Percentiles rank a stretch among this genome's conserved stretches.
These are phyloP conservation scores for Clonostachys byssicola DNA, from an alignment of 2,329 filamentous ascomycete species.

Conservation along the genomic window DNA sequence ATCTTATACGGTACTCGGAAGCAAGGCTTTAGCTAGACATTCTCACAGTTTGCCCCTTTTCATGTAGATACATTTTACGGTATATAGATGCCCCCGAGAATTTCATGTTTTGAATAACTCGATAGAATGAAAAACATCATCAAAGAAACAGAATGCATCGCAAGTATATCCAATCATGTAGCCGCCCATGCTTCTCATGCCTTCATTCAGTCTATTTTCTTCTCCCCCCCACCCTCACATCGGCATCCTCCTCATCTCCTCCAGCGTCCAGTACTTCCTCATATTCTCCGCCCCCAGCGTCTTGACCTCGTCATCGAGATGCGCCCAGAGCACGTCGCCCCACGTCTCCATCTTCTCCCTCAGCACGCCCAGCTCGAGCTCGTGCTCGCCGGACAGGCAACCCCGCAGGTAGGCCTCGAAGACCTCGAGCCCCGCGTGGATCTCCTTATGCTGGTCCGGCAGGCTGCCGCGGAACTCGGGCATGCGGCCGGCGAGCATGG, in stretches of 20 bases:
- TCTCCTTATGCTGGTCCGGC: slow-evolving; percentile 70
- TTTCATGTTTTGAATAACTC: too few species aligned
- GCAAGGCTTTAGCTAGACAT: too few species aligned
- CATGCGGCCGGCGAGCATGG: slow-evolving; percentile 72
- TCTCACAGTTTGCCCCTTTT: too few species aligned
- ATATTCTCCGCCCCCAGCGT: slow-evolving; percentile 82
- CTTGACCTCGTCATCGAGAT: slow-evolving; percentile 80
- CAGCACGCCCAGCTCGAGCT: slow-evolving; percentile 54
- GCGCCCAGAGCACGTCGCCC: slow-evolving; percentile 73
- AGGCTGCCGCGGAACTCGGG: slow-evolving; percentile 68
- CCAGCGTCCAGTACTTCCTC: slow-evolving; percentile 73
- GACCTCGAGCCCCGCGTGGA: slow-evolving; percentile 70
- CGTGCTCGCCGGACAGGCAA: slow-evolving; percentile 59
- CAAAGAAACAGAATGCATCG: neutral
- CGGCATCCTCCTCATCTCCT: slow-evolving; percentile 68
- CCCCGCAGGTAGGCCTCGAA: slow-evolving; percentile 61
- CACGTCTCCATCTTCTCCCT: slow-evolving; percentile 73
- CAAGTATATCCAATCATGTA: slow-evolving; percentile 4
- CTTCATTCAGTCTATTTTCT: neutral
- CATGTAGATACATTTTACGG: too few species aligned
- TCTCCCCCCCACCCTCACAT: slow-evolving; percentile 44
- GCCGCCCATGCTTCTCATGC: neutral
- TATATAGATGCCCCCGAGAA: too few species aligned
- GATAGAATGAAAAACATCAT: neutral
- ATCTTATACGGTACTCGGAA: too few species aligned